Base-by-base conservation (phyloP, 805 yeast species). In the Yarrowia bubula region DNA sequence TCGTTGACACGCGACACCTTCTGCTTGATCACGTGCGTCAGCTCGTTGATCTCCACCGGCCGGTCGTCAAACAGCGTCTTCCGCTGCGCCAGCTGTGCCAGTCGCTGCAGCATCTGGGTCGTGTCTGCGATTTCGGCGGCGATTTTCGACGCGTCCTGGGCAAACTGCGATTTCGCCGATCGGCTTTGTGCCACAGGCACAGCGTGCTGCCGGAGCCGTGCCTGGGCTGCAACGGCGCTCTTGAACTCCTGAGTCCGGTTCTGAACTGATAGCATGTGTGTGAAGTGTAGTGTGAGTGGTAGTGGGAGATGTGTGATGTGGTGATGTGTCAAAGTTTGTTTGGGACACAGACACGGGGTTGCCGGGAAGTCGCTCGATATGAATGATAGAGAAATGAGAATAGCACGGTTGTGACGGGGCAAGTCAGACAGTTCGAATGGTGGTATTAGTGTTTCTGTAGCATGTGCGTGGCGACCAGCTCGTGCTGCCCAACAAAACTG, bases 201-300 rank as follows among this genome's bases (percentile, higher is more conserved):
- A 57, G 72, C 70, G 70, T 73, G 75, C 67, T 78, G 79, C 71
- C 83, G 80, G 70, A 84, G 83, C 70, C 84, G 85, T 73, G 87
- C 86, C 75, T 87, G 87, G 2, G 92, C 84, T 51, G 85, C 77
- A 35, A 93, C 97, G 73, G 97, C 91, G 72, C 92, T 92, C 70
- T 92, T 93, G 79, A 93, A 93, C 80, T 93, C 98, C 68, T 84
- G 81, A 8, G 98, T 93, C 70, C 99, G 81, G 77, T 93, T 96
- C 73, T 89, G 93, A 44, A 86, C 80, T 8, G 68, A 60, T 28
- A 50, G 42, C 66, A 66, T 64, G 11, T 9, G 22, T 8, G 22
- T 3, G 42, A 9, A 13, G 32, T 41, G 9, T 8, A 6, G n/a
- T 22, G 18, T 14, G n/a, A 8, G 37, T 17, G 14, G 5, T 22